Percentiles rank a stretch among this genome's conserved stretches.
Conservation (phyloP, 208 protist species). For the Borovskyia barvae region DNA sequence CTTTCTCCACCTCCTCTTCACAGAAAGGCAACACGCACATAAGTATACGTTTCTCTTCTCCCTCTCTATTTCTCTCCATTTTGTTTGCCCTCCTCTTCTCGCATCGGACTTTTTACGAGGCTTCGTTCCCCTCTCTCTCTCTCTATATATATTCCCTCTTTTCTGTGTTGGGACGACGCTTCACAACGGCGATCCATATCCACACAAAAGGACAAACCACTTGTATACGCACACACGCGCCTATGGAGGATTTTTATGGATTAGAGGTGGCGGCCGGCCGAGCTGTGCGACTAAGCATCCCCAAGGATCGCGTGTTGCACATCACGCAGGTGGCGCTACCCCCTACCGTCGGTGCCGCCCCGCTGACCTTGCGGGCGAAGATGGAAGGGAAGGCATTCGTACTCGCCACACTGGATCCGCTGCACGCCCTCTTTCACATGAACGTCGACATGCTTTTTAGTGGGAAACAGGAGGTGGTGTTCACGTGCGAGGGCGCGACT, state of each 20-base stretch:
- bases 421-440: conserved; percentile 53
- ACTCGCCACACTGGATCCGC: conserved; percentile 73
- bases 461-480: conserved; percentile 34
- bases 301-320: conserved; percentile 56
- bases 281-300: conserved; percentile 53
- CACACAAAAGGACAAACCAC: too few species aligned
- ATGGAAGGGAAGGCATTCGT: conserved; percentile 46
- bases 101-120: too few species aligned
- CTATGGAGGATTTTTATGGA: conserved; percentile 82
- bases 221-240: not conserved
- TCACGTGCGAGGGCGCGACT: conserved; percentile 39
- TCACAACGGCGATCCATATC: too few species aligned
- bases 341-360: conserved; percentile 34
- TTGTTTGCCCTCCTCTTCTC: too few species aligned
- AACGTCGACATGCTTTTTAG: conserved; percentile 67
- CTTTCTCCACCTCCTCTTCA: too few species aligned
- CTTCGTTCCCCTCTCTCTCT: too few species aligned
- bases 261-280: conserved; percentile 63
- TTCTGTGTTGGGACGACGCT: too few species aligned
- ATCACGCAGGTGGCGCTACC: conserved; percentile 71
- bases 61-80: too few species aligned
- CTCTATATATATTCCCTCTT: too few species aligned
- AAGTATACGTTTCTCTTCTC: too few species aligned
- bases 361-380: conserved; percentile 45
- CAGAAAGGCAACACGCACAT: too few species aligned